Base-by-base conservation (phyloP, 1,284 basidiomycete species). In the Schizophyllum commune region DNA sequence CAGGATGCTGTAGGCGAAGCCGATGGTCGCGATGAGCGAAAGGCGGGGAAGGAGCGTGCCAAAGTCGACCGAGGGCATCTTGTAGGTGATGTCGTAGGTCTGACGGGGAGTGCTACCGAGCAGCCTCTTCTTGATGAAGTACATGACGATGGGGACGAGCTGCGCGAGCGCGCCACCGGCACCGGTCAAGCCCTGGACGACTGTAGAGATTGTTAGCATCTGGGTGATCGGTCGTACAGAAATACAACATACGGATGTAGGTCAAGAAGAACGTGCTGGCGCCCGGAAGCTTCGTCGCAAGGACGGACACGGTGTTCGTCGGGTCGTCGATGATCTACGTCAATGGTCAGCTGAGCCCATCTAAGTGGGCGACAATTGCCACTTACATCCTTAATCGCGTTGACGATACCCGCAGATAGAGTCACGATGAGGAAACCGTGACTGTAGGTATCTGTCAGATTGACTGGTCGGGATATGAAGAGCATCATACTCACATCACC, bases 261-360 rank as follows among this genome's bases (percentile, higher is more conserved):
- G 88, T 90, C 63, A 93, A 77, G 79, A 92, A 93, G 80, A 92
- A 93, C 15, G 85, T 85, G 13, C 88, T 88, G 0, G 88, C 89
- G 15, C 78, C 77, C 2, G 91, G 89, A 52, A 93, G 79, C 61
- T 87, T 79, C 13, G 72, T 70, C 0, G 86, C 85, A 21, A 91
- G 76, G 66, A 82, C 34, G 74, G 82, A 68, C 67, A 83, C 66
- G 61, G 83, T 75, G 58, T 72, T 55, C 0, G 81, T 75, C 0
- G 88, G 88, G 64, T 84, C 79, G 33, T 80, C 69, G 52, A 82
- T 68, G 47, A 82, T 77, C 73, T 80, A 58, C 9, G 15, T 54
- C 17, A 39, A 61, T 58, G 58, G 62, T 52, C 20, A 27, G n/a
- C n/a, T 21, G 8, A 21, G 19, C 22, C 55, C 17, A 55, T 22